Percentiles rank a stretch among this genome's conserved stretches.
Conservation (phyloP, 768 basidiomycete species). For the Kwoniella bestiolae region DNA sequence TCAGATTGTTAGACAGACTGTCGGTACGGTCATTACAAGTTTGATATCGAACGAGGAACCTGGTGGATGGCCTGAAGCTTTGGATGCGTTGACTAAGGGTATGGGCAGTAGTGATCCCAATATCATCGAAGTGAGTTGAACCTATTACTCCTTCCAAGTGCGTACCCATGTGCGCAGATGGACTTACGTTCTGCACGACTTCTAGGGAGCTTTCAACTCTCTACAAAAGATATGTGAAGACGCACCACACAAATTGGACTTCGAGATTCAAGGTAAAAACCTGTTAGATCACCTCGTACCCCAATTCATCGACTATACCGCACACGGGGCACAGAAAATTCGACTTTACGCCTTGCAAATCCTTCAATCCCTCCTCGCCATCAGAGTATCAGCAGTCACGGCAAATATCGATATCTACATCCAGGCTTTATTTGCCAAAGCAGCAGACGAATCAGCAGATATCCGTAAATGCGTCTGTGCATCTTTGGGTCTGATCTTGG, state of each 20-base stretch:
- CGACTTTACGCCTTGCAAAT: slow-evolving; percentile 92
- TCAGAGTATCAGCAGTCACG: slow-evolving; percentile 82
- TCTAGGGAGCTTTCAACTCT: slow-evolving; percentile 86
- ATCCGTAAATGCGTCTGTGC: slow-evolving; percentile 96
- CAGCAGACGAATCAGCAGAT: slow-evolving; percentile 89
- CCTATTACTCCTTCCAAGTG: not conserved
- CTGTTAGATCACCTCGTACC: slow-evolving; percentile 96
- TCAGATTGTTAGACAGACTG: slow-evolving; percentile 89
- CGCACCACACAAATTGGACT: slow-evolving; percentile 90
- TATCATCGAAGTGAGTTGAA: slow-evolving; percentile 77
- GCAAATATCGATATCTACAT: slow-evolving; percentile 93
- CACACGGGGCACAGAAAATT: slow-evolving; percentile 84
- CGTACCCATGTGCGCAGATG: not conserved
- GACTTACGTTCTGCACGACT: not conserved
- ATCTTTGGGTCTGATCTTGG: slow-evolving; percentile 88
- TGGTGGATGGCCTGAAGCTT: slow-evolving; percentile 92
- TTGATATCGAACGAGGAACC: slow-evolving; percentile 87
- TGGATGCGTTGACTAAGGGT: slow-evolving; percentile 78
- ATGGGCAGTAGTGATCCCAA: slow-evolving; percentile 75
- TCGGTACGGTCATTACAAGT: slow-evolving; percentile 87
- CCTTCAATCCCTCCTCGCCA: slow-evolving; percentile 88
- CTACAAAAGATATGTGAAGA: slow-evolving; percentile 96
- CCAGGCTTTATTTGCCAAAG: slow-evolving; percentile 88
- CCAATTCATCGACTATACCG: slow-evolving; percentile 85
- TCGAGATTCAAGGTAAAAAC: slow-evolving; percentile 88